These are phyloP conservation scores for Ammopiptanthus mongolicus DNA, from an alignment of 306 rosid species.

Conservation along the genomic window DNA sequence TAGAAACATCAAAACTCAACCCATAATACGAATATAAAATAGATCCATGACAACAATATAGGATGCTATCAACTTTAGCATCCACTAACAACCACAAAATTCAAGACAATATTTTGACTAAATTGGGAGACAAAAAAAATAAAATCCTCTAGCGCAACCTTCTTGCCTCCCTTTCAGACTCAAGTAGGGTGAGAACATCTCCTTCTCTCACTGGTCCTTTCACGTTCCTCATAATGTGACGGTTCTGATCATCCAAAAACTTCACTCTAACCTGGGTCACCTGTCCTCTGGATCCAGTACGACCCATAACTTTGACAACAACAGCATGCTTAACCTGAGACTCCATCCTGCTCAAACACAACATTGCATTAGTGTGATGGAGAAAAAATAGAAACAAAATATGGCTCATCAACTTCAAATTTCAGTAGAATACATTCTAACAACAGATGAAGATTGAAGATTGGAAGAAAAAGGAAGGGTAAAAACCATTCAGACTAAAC, in stretches of 20 bases:
- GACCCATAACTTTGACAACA: conserved; percentile 48
- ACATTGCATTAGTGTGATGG: not conserved
- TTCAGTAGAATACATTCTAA: not conserved
- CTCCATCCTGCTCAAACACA: conserved; percentile 30
- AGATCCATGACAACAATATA: not conserved
- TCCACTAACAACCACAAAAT: not conserved
- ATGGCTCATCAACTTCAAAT: not conserved
- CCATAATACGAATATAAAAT: not conserved
- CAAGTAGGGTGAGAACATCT: conserved; percentile 42
- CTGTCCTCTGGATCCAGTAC: conserved; percentile 42
- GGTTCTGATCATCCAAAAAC: conserved; percentile 42
- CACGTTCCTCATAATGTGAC: conserved; percentile 50
- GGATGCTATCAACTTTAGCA: not conserved
- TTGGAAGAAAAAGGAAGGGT: too few relatives aligned
- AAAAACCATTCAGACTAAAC: not conserved
- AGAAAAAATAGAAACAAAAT: not conserved
- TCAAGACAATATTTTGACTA: not conserved
- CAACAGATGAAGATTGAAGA: not conserved
- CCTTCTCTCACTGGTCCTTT: conserved; percentile 43
- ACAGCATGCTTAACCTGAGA: conserved; percentile 36
- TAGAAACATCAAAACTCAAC: not conserved
- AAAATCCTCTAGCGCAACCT: conserved; percentile 29
- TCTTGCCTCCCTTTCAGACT: conserved; percentile 43
- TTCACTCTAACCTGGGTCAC: conserved; percentile 49
- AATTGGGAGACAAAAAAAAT: not conserved